Evolutionary conservation across 352 stramenopile genomes (phyloP), one percentile per base, ranked within the genome.

Genomic region (Globisporangium abappressorium): DNA sequence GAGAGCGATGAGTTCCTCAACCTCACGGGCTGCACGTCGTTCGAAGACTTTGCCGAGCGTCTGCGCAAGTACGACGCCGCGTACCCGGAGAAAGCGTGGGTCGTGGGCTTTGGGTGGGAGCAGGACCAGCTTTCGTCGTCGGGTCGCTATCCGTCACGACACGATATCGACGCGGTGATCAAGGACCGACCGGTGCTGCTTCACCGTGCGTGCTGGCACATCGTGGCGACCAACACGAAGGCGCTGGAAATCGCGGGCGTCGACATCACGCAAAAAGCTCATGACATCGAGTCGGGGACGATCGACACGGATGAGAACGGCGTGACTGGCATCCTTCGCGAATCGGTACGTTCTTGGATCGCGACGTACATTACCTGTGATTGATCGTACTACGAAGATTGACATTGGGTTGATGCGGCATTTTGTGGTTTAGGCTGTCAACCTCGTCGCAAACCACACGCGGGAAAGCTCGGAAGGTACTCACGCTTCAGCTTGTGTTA

Each of bases 191-290:
- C 89, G 0, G 83, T 96, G 38, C 68, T 97, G 53, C 75, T 97
- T 18, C 92, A 95, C 70, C 88, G 91, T n/a, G 84, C 79, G 2
- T 97, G 91, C 60, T 97, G 88, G 88, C 91, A 97, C 65, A 95
- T 96, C 67, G 83, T 83, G 34, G 87, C 90, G 1, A 89, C 86
- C 43, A 97, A 96, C 65, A 93, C 87, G 14, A 91, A 87, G 64
- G 91, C 91, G 33, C 73, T 97, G 7, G 84, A 94, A 56, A 73
- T 91, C 43, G 81, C 81, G 6, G 81, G 78, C 15, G 68, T 94
- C 20, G 71, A 91, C 38, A 54, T 83, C 49, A 43, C 65, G 22
- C 65, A 74, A 18, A 79, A 57, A 55, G 66, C 67, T 26, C 70
- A 84, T 33, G 64, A 70, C 0, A 34, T 87, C 5, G 54, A 70